Evolutionary conservation across 768 basidiomycete species (phyloP).

Genomic region (Calocera cornea): DNA sequence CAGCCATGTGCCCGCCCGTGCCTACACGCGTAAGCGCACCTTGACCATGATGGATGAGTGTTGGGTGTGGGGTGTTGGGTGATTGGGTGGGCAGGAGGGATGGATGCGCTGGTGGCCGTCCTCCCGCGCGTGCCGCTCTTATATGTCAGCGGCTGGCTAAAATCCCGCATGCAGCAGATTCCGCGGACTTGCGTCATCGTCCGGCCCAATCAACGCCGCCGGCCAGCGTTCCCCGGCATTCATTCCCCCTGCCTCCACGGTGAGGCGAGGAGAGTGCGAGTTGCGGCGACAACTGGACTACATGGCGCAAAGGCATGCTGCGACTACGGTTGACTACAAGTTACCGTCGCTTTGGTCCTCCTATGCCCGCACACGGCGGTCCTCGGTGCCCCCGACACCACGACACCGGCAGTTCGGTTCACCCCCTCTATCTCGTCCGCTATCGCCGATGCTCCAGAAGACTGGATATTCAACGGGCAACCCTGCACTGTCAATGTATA

Average conservation of each 20-base stretch:
- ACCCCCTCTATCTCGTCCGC: too few relatives aligned
- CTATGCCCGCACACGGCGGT: too few relatives aligned
- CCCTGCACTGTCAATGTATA: too few relatives aligned
- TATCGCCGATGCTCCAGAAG: too few relatives aligned
- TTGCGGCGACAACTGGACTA: too few relatives aligned
- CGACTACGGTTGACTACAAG: too few relatives aligned
- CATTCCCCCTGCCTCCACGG: neutral
- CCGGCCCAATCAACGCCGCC: neutral
- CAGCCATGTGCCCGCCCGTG: neutral
- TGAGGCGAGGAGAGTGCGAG: too few relatives aligned
- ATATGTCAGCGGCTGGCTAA: neutral
- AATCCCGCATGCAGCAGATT: neutral
- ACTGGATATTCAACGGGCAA: too few relatives aligned
- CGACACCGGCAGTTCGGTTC: too few relatives aligned
- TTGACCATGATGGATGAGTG: neutral
- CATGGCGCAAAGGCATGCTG: too few relatives aligned
- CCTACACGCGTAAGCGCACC: neutral
- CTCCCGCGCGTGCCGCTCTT: neutral
- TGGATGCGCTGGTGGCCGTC: neutral
- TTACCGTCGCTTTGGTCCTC: too few relatives aligned
- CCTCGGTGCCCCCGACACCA: too few relatives aligned
- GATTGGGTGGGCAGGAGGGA: neutral
- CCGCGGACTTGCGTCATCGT: neutral
- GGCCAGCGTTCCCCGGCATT: neutral
- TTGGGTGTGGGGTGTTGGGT: neutral